A percentile compares a stretch with the other conserved stretches of the same genome.
phyloP scores from a whole-genome alignment of 345 rosid genomes.

The Heritiera littoralis region DNA sequence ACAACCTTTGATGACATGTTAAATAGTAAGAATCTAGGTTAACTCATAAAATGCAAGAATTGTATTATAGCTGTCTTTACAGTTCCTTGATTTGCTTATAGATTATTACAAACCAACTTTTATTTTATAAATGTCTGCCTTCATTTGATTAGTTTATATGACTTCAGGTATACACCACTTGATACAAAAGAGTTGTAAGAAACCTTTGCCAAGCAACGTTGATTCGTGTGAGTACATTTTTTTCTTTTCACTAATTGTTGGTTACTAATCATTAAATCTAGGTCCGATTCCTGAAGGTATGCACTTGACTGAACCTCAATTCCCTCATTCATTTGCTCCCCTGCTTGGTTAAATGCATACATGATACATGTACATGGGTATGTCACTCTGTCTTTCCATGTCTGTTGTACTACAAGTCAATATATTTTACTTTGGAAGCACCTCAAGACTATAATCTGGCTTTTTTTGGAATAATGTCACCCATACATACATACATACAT shows the following conservation, averaged over 20 bases:
- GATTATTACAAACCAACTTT: conserved; percentile 5
- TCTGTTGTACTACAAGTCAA: not conserved
- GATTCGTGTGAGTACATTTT: conserved; percentile 69
- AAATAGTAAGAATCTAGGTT: not conserved
- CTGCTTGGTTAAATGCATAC: not conserved
- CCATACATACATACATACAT: not conserved
- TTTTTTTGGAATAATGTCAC: not conserved
- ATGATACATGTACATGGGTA: not conserved
- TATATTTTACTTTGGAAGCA: not conserved
- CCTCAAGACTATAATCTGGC: not conserved
- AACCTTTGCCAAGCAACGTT: conserved; percentile 62
- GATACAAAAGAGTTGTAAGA: conserved; percentile 80
- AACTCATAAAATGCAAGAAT: not conserved
- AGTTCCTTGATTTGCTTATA: not conserved
- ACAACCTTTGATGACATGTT: not conserved
- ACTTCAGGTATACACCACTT: conserved; percentile 71
- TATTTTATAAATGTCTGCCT: not conserved
- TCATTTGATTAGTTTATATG: not conserved
- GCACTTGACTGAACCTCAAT: not conserved
- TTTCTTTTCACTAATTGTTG: not conserved
- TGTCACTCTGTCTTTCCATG: not conserved
- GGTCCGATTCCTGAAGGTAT: not conserved
- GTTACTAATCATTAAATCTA: not conserved
- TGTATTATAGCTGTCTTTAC: not conserved
- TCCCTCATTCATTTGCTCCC: not conserved